A percentile compares a stretch with the other conserved stretches of the same genome.
phyloP scores from a whole-genome alignment of 2,329 filamentous ascomycete genomes.

The Rutstroemia sydowiana region DNA sequence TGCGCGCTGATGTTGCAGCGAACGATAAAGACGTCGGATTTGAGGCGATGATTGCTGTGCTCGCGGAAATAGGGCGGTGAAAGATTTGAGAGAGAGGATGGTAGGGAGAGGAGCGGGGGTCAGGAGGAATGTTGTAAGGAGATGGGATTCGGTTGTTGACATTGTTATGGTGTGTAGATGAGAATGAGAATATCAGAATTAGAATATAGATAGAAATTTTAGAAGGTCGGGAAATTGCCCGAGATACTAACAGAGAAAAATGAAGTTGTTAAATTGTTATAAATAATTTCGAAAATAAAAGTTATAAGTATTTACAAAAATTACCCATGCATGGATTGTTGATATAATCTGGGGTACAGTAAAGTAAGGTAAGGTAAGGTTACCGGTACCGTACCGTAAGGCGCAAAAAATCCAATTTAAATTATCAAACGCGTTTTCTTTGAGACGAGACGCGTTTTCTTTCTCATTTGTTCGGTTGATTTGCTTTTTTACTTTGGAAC shows the following conservation, averaged over 20 bases:
- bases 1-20: constrained; percentile 69
- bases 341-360: background rate
- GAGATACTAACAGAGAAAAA: too few species aligned
- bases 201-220: too few species aligned
- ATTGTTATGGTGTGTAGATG: constrained; percentile 37
- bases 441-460: background rate
- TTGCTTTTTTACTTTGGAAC: background rate
- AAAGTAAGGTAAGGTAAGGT: background rate
- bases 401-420: background rate
- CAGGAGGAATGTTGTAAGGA: constrained; percentile 72
- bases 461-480: background rate
- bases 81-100: constrained; percentile 66
- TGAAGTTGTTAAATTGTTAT: too few species aligned
- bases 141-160: constrained; percentile 66
- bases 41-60: constrained; percentile 31
- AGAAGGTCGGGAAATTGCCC: too few species aligned
- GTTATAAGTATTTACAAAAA: background rate
- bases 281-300: too few species aligned
- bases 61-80: constrained; percentile 69
- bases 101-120: constrained; percentile 67
- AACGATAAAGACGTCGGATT: constrained; percentile 55
- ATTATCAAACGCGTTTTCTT: background rate
- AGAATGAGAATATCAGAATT: too few species aligned
- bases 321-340: background rate
- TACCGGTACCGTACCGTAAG: background rate